Base-by-base conservation (phyloP, 805 yeast species). In the Zygosaccharomyces bailii region DNA sequence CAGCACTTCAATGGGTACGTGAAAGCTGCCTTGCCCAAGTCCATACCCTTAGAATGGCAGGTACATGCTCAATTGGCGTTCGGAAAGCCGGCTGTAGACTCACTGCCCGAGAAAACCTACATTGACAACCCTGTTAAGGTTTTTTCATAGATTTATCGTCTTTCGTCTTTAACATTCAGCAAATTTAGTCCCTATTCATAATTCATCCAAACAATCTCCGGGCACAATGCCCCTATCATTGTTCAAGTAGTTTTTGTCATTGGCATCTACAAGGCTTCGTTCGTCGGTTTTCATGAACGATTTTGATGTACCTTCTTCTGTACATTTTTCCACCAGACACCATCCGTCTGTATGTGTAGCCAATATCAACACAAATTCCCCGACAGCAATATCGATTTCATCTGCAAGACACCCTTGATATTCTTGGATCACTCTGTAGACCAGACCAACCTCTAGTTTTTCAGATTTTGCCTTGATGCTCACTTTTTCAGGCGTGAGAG, bases 1-100 rank as follows among this genome's bases (percentile, higher is more conserved):
- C 81, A 76, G 62, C 80, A 76, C 61, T 76, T 70, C 69, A 73
- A 72, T 59, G 73, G 69, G 38, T 62, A 64, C 38, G 70, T 76
- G 40, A 65, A 66, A 51, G 68, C 57, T 31, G 71, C 70, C 39
- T 50, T 70, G 51, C 64, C 68, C 49, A 57, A 54, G 34, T 60
- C 65, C 37, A 63, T 71, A 21, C 78, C 78, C 45, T 59, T 55
- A 38, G 55, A 61, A 39, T 74, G 78, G 76, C 60, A 57, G 27
- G 71, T 75, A 39, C 70, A 67, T 46, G 71, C 78, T 32, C 79
- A 76, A 63, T 65, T 76, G 53, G 75, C 71, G 31, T 76, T 76
- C 48, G 80, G 80, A 59, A 51, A 66, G 13, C 73, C 73, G 53
- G 63, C 54, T 29, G 68, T 59, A 36, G 55, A 42, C 17, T 55